phyloP scores from a whole-genome alignment of 192 early-diverging fungal species.

The Backusella australiensis region DNA sequence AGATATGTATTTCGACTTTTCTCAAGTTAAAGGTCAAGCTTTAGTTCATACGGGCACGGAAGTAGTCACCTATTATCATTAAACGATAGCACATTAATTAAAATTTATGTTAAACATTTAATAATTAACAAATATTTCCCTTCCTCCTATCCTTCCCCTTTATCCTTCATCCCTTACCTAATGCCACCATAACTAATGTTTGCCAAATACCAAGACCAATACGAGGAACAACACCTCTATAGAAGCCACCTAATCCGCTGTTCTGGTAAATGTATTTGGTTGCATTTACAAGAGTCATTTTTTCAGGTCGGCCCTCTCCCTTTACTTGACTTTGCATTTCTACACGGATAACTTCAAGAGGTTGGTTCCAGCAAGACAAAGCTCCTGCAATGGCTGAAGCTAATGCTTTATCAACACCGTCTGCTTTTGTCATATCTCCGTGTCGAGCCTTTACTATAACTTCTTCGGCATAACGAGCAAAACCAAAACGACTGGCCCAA shows the following conservation, averaged over 20 bases:
- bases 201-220: conserved; percentile 77
- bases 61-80: conserved; percentile 21
- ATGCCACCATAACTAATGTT: conserved; percentile 90
- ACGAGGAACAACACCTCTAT: conserved; percentile 81
- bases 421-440: conserved; percentile 33
- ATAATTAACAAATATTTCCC: not conserved
- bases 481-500: conserved; percentile 95
- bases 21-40: not conserved
- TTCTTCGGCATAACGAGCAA: conserved; percentile 73
- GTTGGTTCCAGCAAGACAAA: conserved; percentile 97
- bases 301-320: conserved; percentile 81
- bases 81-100: not conserved
- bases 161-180: conserved; percentile 39
- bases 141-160: not conserved
- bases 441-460: conserved; percentile 57
- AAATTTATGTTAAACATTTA: not conserved
- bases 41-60: conserved; percentile 12
- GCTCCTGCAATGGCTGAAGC: conserved; percentile 88
- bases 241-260: conserved; percentile 90
- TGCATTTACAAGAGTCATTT: conserved; percentile 81
- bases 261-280: conserved; percentile 91
- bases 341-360: conserved; percentile 97
- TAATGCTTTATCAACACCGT: conserved; percentile 59
- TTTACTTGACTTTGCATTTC: conserved; percentile 98
- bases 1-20: not conserved